Conservation (phyloP, 169 alveolate species). For the Plasmodium malariae region DNA sequence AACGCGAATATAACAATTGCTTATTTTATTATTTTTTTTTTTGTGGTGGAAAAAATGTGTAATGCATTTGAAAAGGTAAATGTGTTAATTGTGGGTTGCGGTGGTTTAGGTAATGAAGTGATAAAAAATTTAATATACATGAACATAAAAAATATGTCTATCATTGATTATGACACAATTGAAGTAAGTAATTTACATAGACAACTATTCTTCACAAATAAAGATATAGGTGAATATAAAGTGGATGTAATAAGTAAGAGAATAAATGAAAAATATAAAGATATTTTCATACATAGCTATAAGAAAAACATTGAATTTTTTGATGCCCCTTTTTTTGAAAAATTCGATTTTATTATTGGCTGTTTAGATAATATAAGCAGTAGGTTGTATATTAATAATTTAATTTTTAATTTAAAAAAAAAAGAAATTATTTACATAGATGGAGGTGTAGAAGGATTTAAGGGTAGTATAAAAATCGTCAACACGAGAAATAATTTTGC, state of each 20-base stretch:
- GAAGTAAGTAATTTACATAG: conserved; percentile 80
- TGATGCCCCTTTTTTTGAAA: conserved; percentile 30
- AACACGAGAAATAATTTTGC: conserved; percentile 59
- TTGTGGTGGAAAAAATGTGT: background rate
- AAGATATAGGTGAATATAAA: conserved; percentile 26
- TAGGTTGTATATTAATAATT: conserved; percentile 27
- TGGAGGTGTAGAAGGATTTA: conserved; percentile 83
- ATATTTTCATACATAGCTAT: conserved; percentile 35
- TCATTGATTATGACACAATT: conserved; percentile 80
- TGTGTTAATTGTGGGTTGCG: conserved; percentile 78
- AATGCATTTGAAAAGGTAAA: background rate
- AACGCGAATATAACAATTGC: too few relatives aligned
- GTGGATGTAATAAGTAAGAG: conserved; percentile 1
- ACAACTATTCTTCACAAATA: conserved; percentile 77
- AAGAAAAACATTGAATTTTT: conserved; percentile 13
- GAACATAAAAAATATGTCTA: conserved; percentile 58
- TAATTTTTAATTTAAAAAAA: conserved; percentile 22
- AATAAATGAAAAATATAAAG: conserved; percentile 14
- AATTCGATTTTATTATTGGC: conserved; percentile 49
- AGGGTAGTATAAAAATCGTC: conserved; percentile 79
- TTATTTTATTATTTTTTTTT: too few relatives aligned
- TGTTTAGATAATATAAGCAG: conserved; percentile 58
- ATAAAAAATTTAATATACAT: conserved; percentile 71
- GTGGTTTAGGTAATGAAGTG: conserved; percentile 82
- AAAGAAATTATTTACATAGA: conserved; percentile 76